Percentiles rank a stretch among this genome's conserved stretches.
phyloP scores from a whole-genome alignment of 139 green algal genomes.

The Picochlorum sp. region DNA sequence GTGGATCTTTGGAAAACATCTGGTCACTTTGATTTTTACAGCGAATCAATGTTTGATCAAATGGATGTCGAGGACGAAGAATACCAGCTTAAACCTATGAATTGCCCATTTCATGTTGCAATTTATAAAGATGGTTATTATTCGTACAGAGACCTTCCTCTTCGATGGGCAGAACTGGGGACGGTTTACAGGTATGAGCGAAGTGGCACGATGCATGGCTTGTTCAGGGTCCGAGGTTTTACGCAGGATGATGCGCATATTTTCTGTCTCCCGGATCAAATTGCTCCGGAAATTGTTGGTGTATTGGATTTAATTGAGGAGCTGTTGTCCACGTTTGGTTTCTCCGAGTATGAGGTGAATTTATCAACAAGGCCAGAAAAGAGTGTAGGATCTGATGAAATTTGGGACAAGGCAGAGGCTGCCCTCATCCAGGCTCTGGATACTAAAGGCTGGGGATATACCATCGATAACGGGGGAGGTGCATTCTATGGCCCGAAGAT shows the following conservation, averaged over 20 bases:
- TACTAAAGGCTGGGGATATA: slow-evolving; percentile 65
- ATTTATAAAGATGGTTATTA: slow-evolving; percentile 74
- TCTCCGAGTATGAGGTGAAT: slow-evolving; percentile 79
- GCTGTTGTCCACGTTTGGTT: slow-evolving; percentile 85
- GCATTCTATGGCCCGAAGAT: slow-evolving; percentile 99
- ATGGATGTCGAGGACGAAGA: slow-evolving; percentile 84
- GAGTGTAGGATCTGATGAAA: slow-evolving; percentile 75
- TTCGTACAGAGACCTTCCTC: slow-evolving; percentile 79
- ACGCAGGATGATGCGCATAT: slow-evolving; percentile 99
- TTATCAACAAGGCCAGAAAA: slow-evolving; percentile 91
- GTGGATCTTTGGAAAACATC: slow-evolving; percentile 91
- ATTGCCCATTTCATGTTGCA: slow-evolving; percentile 96
- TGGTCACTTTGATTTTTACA: slow-evolving; percentile 96
- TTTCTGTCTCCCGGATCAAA: slow-evolving; percentile 93
- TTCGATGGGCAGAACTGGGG: slow-evolving; percentile 92
- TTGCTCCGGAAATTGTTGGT: slow-evolving; percentile 71
- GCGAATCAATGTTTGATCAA: slow-evolving; percentile 91
- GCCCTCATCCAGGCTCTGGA: slow-evolving; percentile 71
- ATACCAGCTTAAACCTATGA: slow-evolving; percentile 98
- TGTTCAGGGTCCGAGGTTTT: slow-evolving; percentile 97
- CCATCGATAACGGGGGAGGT: slow-evolving; percentile 73
- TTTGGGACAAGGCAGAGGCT: slow-evolving; percentile 78
- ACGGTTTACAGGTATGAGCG: slow-evolving; percentile 96
- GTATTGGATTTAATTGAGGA: slow-evolving; percentile 83
- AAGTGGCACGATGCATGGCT: slow-evolving; percentile 91